phyloP scores from a whole-genome alignment of 2,329 filamentous ascomycete species.

The Claviceps capensis region DNA sequence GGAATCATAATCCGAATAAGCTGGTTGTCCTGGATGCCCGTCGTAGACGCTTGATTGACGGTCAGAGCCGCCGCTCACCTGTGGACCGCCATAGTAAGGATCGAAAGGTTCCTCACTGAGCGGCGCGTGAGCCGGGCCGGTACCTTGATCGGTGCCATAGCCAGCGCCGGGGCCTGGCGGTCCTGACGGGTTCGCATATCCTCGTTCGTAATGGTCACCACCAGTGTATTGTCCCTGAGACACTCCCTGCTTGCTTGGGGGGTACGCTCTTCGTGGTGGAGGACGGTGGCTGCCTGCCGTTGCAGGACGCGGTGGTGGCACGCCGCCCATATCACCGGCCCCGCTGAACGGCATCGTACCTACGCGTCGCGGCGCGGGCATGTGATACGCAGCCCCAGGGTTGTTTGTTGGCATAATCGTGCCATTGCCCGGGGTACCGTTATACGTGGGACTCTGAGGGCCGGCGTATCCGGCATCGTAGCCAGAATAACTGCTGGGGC shows the following conservation, averaged over 20 bases:
- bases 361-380: slow-evolving; percentile 21
- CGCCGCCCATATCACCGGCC: slow-evolving; percentile 25
- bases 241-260: slow-evolving; percentile 24
- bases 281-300: slow-evolving; percentile 39
- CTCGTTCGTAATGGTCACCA: slow-evolving; percentile 17
- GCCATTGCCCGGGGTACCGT: slow-evolving; percentile 38
- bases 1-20: slow-evolving; percentile 31
- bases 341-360: slow-evolving; percentile 35
- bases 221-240: slow-evolving; percentile 20
- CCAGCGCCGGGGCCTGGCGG: slow-evolving; percentile 4
- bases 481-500: slow-evolving; percentile 13
- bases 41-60: slow-evolving; percentile 12
- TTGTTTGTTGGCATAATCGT: slow-evolving; percentile 47
- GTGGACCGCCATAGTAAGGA: slow-evolving; percentile 34
- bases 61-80: slow-evolving; percentile 14
- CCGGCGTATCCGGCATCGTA: slow-evolving; percentile 15
- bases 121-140: slow-evolving; percentile 7
- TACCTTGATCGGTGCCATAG: no score
- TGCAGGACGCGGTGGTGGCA: slow-evolving; percentile 38
- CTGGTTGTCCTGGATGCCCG: slow-evolving; percentile 11
- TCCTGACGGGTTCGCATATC: slow-evolving; percentile 16
- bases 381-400: slow-evolving; percentile 25
- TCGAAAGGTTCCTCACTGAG: slow-evolving; percentile 40
- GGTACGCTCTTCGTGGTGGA: slow-evolving; percentile 39
- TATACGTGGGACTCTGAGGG: slow-evolving; percentile 18